Conservation (phyloP, 225 moss, liverwort and hornwort species). For the Ulota crispa region DNA sequence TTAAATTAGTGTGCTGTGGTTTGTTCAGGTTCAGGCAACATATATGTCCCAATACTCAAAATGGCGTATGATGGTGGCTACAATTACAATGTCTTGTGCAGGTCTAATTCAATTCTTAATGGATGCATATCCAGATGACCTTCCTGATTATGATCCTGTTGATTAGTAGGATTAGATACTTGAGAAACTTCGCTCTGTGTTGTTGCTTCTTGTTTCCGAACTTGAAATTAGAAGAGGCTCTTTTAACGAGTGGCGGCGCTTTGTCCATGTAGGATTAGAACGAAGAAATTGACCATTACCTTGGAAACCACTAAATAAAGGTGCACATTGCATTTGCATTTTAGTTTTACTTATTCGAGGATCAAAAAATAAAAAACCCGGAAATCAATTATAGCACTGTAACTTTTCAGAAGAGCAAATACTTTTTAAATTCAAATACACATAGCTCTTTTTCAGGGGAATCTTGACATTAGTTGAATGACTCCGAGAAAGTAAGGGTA, state of each 20-base stretch:
- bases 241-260: neutral
- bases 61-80: slow-evolving; percentile 58
- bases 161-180: slow-evolving; percentile 37
- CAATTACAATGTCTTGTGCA: slow-evolving; percentile 58
- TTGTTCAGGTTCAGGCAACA: slow-evolving; percentile 47
- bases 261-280: too few relatives aligned
- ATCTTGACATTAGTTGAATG: neutral
- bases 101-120: slow-evolving; percentile 57
- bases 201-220: neutral
- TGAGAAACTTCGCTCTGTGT: neutral
- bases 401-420: too few relatives aligned
- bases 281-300: too few relatives aligned
- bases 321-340: too few relatives aligned
- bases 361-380: too few relatives aligned
- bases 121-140: slow-evolving; percentile 59
- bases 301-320: too few relatives aligned
- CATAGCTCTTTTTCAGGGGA: neutral
- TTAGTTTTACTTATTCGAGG: too few relatives aligned
- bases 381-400: too few relatives aligned
- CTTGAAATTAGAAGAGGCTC: neutral
- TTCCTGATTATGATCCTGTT: slow-evolving; percentile 54
- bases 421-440: too few relatives aligned
- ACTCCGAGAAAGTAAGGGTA: neutral
- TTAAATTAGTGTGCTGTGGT: slow-evolving; percentile 13
- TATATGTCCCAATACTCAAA: slow-evolving; percentile 55